Evolutionary conservation across 2,329 filamentous ascomycete species (phyloP).

Genomic region (Microsporum audouinii): DNA sequence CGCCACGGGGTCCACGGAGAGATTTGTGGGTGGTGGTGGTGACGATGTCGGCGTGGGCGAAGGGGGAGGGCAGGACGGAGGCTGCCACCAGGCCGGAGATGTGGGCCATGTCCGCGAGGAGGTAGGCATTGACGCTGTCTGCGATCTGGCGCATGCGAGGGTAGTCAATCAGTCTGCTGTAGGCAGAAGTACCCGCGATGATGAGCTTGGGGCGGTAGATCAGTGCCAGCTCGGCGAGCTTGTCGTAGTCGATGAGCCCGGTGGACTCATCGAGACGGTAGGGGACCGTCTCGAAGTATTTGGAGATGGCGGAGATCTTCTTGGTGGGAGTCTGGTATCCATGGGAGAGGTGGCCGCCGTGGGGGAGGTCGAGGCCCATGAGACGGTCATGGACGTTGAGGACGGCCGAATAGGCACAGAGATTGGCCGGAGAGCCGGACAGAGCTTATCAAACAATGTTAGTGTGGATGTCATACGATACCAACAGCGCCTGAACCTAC

Average conservation of each 20-base stretch:
- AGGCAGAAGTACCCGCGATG: conserved; percentile 91
- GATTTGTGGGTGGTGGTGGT: conserved; percentile 99
- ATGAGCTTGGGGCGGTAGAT: conserved; percentile 95
- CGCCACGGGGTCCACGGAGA: conserved; percentile 88
- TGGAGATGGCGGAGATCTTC: conserved; percentile 96
- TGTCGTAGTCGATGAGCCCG: conserved; percentile 94
- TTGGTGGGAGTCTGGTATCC: conserved; percentile 92
- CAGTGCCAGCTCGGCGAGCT: conserved; percentile 75
- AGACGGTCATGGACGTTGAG: conserved; percentile 91
- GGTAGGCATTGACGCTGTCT: conserved; percentile 84
- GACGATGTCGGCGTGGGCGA: conserved; percentile 85
- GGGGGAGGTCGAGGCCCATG: conserved; percentile 91
- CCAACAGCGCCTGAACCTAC: conserved; percentile 37
- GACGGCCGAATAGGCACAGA: conserved; percentile 85
- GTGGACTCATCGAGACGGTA: conserved; percentile 70
- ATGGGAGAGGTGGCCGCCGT: conserved; percentile 90
- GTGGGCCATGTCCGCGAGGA: conserved; percentile 96
- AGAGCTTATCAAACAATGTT: conserved; percentile 45
- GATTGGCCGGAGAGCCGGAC: conserved; percentile 64
- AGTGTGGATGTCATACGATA: background rate
- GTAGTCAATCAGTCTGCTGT: conserved; percentile 97
- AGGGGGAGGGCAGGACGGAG: conserved; percentile 85
- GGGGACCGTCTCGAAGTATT: conserved; percentile 98
- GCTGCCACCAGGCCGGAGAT: conserved; percentile 93
- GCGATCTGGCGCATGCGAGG: conserved; percentile 91